Conservation (phyloP, 2,329 filamentous ascomycete species). For the Monosporascus sp. region DNA sequence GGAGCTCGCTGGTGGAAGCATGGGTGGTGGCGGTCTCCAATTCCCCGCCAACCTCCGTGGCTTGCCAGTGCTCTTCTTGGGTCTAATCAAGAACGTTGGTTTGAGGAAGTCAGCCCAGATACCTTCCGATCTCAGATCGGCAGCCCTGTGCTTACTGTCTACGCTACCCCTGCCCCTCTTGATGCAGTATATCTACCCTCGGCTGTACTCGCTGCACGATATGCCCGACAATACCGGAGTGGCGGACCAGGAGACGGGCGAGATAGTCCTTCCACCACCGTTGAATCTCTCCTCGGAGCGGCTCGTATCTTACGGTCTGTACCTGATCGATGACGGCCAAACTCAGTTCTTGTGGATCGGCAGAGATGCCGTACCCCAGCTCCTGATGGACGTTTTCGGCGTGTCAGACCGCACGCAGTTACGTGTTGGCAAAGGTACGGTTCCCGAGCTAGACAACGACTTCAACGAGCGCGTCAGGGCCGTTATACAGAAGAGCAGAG, state of each 20-base stretch:
- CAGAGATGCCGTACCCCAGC: slow-evolving; percentile 83
- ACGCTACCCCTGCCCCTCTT: slow-evolving; percentile 85
- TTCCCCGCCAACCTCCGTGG: slow-evolving; percentile 90
- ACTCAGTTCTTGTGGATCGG: slow-evolving; percentile 98
- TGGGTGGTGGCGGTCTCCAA: slow-evolving; percentile 83
- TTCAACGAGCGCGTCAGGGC: slow-evolving; percentile 92
- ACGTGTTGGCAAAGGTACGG: slow-evolving; percentile 81
- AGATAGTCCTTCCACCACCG: slow-evolving; percentile 80
- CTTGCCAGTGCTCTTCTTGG: slow-evolving; percentile 85
- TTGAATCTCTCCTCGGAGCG: slow-evolving; percentile 84
- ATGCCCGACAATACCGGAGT: slow-evolving; percentile 93
- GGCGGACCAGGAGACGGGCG: slow-evolving; percentile 78
- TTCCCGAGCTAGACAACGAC: slow-evolving; percentile 88
- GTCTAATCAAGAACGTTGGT: slow-evolving; percentile 92
- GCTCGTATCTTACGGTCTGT: slow-evolving; percentile 83
- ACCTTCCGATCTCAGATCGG: slow-evolving; percentile 86
- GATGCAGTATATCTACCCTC: slow-evolving; percentile 87
- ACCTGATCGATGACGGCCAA: slow-evolving; percentile 94
- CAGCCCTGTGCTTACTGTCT: slow-evolving; percentile 88
- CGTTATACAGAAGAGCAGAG: slow-evolving; percentile 86
- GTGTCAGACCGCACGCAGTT: slow-evolving; percentile 76
- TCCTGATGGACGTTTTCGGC: slow-evolving; percentile 87
- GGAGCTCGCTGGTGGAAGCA: slow-evolving; percentile 90
- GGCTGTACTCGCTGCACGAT: slow-evolving; percentile 83
- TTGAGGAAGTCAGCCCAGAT: slow-evolving; percentile 91